Evolutionary conservation across 2,329 filamentous ascomycete genomes (phyloP).

Genomic region (Cytospora paraplurivora): DNA sequence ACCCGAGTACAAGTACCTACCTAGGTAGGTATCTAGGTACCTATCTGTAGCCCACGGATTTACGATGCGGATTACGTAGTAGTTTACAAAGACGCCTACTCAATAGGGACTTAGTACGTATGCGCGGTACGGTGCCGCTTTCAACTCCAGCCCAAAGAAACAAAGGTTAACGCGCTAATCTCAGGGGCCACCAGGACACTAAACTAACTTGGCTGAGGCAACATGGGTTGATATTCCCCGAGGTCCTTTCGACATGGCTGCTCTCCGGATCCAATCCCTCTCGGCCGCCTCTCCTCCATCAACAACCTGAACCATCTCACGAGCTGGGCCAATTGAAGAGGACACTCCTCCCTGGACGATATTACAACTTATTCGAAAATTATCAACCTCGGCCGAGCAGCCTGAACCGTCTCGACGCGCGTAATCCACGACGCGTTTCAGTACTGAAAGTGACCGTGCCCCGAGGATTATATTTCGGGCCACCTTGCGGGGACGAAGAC

Average conservation of each 20-base stretch:
- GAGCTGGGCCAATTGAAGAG: slow-evolving; percentile 13
- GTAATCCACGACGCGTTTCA: slow-evolving; percentile 19
- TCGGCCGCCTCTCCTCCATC: slow-evolving; percentile 4
- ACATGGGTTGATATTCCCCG: slow-evolving; percentile 1
- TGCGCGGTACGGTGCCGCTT: too few species aligned
- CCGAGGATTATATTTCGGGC: slow-evolving; percentile 21
- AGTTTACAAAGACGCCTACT: too few species aligned
- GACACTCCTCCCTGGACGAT: not conserved
- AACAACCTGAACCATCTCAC: slow-evolving; percentile 4
- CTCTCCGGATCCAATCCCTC: slow-evolving; percentile 7
- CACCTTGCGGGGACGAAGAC: slow-evolving; percentile 24
- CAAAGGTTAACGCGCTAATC: slow-evolving; percentile 22
- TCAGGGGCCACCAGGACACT: slow-evolving; percentile 30
- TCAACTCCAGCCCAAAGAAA: slow-evolving; percentile 10
- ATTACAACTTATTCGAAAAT: not conserved
- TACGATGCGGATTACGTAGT: too few species aligned
- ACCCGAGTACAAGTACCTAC: too few species aligned
- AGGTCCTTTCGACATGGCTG: not conserved
- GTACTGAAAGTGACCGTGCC: slow-evolving; percentile 15
- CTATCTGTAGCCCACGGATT: too few species aligned
- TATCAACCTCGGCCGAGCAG: not conserved
- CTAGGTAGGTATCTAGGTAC: too few species aligned
- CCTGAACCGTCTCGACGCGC: not conserved
- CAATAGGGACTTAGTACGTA: too few species aligned
- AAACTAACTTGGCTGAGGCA: slow-evolving; percentile 1